Conservation (phyloP, 352 stramenopile genomes). For the Phytopythium chamaehyphon region DNA sequence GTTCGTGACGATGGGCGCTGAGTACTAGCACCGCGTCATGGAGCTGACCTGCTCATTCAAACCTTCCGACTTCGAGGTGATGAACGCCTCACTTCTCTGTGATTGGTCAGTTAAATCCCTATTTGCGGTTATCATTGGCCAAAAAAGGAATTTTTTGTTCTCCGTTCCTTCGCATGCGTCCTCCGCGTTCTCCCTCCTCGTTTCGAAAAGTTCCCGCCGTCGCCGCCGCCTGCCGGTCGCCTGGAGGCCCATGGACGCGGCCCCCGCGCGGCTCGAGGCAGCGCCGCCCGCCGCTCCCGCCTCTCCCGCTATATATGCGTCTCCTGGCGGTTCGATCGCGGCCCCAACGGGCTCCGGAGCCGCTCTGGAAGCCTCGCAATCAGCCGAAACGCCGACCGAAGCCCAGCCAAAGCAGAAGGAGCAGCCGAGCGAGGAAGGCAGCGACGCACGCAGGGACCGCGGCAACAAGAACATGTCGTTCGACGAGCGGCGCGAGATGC, state of each 20-base stretch:
- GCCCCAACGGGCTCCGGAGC: too few relatives aligned
- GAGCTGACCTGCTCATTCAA: too few relatives aligned
- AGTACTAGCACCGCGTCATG: too few relatives aligned
- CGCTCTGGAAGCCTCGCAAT: not conserved
- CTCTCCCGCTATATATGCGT: too few relatives aligned
- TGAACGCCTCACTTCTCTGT: not conserved
- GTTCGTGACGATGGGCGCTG: too few relatives aligned
- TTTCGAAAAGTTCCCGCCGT: not conserved
- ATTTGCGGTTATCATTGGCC: not conserved
- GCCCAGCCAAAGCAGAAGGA: too few relatives aligned
- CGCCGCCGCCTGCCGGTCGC: not conserved
- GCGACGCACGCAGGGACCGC: constrained; percentile 11
- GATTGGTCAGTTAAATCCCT: not conserved
- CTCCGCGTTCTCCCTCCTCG: not conserved
- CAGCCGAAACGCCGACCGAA: not conserved
- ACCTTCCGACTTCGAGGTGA: too few relatives aligned
- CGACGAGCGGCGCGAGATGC: constrained; percentile 36
- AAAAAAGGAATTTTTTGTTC: not conserved
- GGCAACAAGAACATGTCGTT: constrained; percentile 41
- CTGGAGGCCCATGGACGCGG: not conserved
- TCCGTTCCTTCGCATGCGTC: constrained; percentile 8
- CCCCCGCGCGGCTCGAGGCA: not conserved
- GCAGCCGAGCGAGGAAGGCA: not conserved
- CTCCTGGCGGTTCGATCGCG: too few relatives aligned
- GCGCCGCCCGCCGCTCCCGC: too few relatives aligned